Conservation (phyloP, 2,329 filamentous ascomycete species). For the Microdochium paspali region DNA sequence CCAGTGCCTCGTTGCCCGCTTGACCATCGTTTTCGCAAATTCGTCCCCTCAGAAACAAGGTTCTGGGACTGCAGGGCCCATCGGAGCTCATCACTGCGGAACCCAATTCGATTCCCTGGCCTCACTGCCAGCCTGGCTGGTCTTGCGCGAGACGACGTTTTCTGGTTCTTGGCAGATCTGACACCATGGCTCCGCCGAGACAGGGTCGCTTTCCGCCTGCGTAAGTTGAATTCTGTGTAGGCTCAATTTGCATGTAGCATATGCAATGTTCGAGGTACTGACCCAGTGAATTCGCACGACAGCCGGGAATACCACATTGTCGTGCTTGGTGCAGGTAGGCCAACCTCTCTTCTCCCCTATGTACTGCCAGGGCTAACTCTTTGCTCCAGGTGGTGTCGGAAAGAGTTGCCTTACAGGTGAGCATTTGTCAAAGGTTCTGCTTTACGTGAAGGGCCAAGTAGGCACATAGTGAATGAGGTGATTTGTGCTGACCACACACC, state of each 20-base stretch:
- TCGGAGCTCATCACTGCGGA: too few species aligned
- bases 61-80: too few species aligned
- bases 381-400: constrained; percentile 66
- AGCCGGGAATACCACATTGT: constrained; percentile 77
- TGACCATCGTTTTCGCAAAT: too few species aligned
- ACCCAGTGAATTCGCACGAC: constrained; percentile 11
- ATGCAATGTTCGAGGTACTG: constrained; percentile 6
- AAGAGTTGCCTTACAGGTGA: constrained; percentile 88
- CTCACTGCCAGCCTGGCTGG: background rate
- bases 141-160: background rate
- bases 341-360: background rate
- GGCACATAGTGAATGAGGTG: too few species aligned
- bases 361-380: constrained; percentile 1
- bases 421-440: too few species aligned
- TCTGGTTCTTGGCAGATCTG: background rate
- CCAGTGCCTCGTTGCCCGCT: too few species aligned
- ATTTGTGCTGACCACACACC: background rate
- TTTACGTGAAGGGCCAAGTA: too few species aligned
- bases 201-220: constrained; percentile 17
- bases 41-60: too few species aligned
- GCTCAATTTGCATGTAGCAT: background rate
- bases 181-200: constrained; percentile 12
- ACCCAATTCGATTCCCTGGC: too few species aligned
- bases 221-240: constrained; percentile 14
- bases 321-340: constrained; percentile 68